Base-by-base conservation (phyloP, 2,329 filamentous ascomycete genomes). In the Fusarium udum region DNA sequence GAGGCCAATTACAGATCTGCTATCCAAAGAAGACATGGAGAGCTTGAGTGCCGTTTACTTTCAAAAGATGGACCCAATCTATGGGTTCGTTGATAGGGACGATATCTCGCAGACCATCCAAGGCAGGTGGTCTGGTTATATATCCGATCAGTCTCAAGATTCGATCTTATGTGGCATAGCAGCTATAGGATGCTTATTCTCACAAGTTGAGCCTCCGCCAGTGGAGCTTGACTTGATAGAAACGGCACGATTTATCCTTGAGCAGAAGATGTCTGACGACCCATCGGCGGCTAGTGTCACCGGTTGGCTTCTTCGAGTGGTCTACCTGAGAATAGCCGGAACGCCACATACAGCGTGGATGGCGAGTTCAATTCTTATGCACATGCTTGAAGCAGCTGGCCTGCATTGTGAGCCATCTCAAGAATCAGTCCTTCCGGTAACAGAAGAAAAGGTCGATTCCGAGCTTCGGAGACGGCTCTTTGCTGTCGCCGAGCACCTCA, bases 311-410 rank as follows among this genome's bases (percentile, higher is more conserved):
- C 83, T 90, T 9, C 85, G 88, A 11, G 84, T 85, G 1, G 80
- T 86, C 0, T 89, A 90, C 65, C 79, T 90, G 14, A 83, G 89
- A 16, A 83, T 87, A 52, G 87, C 87, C 0, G 85, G 84, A 6
- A 84, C 86, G 6, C 87, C 87, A 3, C 86, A 90, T 65, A 83
- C 84, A 2, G 83, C 86, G 6, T 89, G 87, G 88, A 87, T 90
- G 80, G 87, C 88, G 1, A 89, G 86, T 69, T 89, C 85, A 67
- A 86, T 84, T 3, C 78, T 88, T 26, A 88, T 90, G 86, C 89
- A 90, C 71, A 82, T 90, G 56, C 81, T 88, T 5, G 89, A 90
- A 74, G 87, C 88, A 7, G 84, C 86, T 4, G 84, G 85, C 0
- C 65, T 88, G 4, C 84, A 87, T 28, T 79, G 79, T 8, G 85